phyloP scores from a whole-genome alignment of 371 early-diverging fungal genomes.

The Mortierella polycephala region DNA sequence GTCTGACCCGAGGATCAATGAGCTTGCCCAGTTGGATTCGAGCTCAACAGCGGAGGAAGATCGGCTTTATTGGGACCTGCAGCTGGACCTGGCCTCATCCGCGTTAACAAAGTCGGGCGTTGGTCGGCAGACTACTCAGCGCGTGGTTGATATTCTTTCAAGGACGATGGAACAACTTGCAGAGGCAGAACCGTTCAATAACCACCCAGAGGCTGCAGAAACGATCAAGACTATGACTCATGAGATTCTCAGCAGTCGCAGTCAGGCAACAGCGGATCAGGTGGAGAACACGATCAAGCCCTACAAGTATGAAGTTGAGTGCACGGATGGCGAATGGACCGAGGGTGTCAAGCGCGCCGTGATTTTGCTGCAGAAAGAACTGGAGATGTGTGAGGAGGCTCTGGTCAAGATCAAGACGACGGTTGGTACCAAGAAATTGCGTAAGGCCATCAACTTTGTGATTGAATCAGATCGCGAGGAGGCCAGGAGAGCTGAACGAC shows the following conservation, averaged over 20 bases:
- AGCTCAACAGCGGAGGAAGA: conserved; percentile 52
- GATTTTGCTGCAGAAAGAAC: conserved; percentile 78
- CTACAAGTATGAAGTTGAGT: conserved; percentile 96
- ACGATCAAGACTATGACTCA: conserved; percentile 84
- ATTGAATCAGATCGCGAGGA: conserved; percentile 68
- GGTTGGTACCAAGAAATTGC: conserved; percentile 85
- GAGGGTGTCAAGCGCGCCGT: conserved; percentile 86
- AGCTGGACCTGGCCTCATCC: conserved; percentile 84
- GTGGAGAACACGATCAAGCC: conserved; percentile 99
- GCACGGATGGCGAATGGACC: conserved; percentile 92
- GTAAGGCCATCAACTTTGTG: conserved; percentile 80
- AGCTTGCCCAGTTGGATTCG: conserved; percentile 72
- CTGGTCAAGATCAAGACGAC: conserved; percentile 77
- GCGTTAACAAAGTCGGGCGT: conserved; percentile 94
- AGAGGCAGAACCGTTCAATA: conserved; percentile 82
- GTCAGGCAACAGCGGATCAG: conserved; percentile 91
- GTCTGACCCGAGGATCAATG: conserved; percentile 79
- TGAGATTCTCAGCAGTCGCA: conserved; percentile 86
- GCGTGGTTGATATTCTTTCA: conserved; percentile 89
- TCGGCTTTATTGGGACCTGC: conserved; percentile 83
- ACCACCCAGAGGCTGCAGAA: conserved; percentile 87
- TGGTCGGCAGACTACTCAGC: conserved; percentile 90
- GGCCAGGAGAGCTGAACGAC: conserved; percentile 57
- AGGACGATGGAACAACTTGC: conserved; percentile 85
- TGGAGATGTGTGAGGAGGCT: conserved; percentile 78